These are phyloP conservation scores for Lentinula guzmanii DNA, from an alignment of 768 basidiomycete species.

Conservation along the genomic window DNA sequence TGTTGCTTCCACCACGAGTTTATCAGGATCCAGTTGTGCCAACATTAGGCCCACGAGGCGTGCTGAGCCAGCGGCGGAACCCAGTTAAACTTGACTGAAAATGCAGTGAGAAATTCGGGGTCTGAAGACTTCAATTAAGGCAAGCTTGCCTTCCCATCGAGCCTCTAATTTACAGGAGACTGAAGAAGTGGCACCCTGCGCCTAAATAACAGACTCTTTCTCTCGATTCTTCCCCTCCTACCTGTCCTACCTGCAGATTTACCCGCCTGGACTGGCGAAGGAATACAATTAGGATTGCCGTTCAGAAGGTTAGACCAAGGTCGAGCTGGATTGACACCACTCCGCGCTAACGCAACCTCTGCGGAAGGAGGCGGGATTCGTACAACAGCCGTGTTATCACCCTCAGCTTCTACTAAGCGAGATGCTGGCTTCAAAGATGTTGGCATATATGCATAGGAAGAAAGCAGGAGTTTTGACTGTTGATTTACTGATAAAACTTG, in stretches of 20 bases:
- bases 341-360: constrained; percentile 28
- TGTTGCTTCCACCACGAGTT: no score
- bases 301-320: constrained; percentile 41
- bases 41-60: no score
- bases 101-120: no score
- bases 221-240: background rate
- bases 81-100: no score
- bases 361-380: constrained; percentile 33
- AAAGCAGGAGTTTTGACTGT: constrained; percentile 45
- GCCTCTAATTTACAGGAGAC: no score
- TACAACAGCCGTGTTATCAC: constrained; percentile 26
- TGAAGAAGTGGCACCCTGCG: background rate
- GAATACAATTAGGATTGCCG: constrained; percentile 4
- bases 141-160: no score
- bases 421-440: constrained; percentile 26
- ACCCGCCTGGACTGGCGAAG: constrained; percentile 4
- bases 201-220: background rate
- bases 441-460: constrained; percentile 39
- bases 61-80: no score
- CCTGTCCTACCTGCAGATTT: background rate
- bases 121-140: no score
- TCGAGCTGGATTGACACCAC: constrained; percentile 18
- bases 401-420: constrained; percentile 23
- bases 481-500: constrained; percentile 56
- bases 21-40: no score